A percentile compares a stretch with the other conserved stretches of the same genome.
phyloP scores from a whole-genome alignment of 106 monocot genomes.

The Dendrobium officinale region DNA sequence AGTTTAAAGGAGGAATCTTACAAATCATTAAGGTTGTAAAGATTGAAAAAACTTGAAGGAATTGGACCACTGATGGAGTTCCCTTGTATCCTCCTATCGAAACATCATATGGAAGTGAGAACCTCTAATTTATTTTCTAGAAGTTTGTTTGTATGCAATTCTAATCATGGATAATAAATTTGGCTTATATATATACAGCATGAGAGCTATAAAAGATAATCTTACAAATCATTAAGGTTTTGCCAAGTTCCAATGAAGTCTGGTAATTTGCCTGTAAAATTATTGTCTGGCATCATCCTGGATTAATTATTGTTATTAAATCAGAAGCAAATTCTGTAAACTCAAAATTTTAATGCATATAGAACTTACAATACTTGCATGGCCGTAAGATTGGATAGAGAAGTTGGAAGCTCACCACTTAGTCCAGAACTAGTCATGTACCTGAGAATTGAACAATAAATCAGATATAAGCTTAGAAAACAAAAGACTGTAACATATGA shows the following conservation, averaged over 20 bases:
- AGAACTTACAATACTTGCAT: slow-evolving; percentile 33
- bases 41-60: slow-evolving; percentile 45
- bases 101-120: neutral
- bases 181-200: no score
- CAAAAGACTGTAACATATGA: neutral
- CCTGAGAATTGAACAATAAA: slow-evolving; percentile 19
- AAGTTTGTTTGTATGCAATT: neutral
- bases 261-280: slow-evolving; percentile 71
- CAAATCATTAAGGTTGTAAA: slow-evolving; percentile 30
- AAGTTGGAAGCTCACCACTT: slow-evolving; percentile 46
- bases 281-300: slow-evolving; percentile 64
- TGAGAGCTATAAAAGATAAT: neutral
- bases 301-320: slow-evolving; percentile 6
- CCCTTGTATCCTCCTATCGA: slow-evolving; percentile 62
- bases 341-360: neutral
- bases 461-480: neutral
- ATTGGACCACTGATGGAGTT: slow-evolving; percentile 74
- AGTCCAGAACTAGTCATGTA: slow-evolving; percentile 48
- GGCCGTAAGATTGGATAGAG: slow-evolving; percentile 40
- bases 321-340: neutral
- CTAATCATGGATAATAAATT: neutral
- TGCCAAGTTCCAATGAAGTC: slow-evolving; percentile 53
- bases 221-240: slow-evolving; percentile 55
- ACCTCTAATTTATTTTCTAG: neutral
- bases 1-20: slow-evolving; percentile 9